Evolutionary conservation across 2,329 filamentous ascomycete genomes (phyloP), one percentile per base, ranked within the genome.

Genomic region (Graphium sp.): DNA sequence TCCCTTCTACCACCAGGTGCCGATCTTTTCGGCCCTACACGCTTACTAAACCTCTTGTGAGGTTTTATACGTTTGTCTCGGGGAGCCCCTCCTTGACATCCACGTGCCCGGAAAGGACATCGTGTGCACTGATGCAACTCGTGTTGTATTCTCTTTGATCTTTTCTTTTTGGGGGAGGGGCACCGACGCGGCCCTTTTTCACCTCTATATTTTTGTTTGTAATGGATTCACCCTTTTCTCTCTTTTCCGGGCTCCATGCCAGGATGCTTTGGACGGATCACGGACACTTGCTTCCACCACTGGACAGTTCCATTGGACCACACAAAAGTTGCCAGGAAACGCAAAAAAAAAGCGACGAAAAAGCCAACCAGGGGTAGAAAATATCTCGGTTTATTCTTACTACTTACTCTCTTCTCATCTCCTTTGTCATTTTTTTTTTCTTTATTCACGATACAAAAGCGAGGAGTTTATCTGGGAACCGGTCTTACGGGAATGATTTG

Each of bases 1-100:
- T 27, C 53, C 59, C 15, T 66, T 67, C 32, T 62, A 66, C 34
- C 58, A 61, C 25, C 63, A 63, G 45, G 55, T 65, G 33, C 55
- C 60, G 19, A 49, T 67, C 29, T 56, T 68, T 39, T 49, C 55
- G 28, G 55, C 62, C 34, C 55, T 65, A 32, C 63, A 61, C 44
- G 58, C 60, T 33, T 66, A 62, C 46, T 66, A 61, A 35, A 34
- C 28, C 23, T 19, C 8, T 15, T 31, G 20, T 20, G 10, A 12
- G 27, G 31, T n/a, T n/a, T n/a, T n/a, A n/a, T n/a, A 26, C 26
- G 19, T 21, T 25, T 13, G 13, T 28, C 24, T n/a, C 16, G 11
- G 21, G n/a, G 24, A 19, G 6, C 7, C 19, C 10, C 11, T 24
- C 20, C 30, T 18, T 2, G 17, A 19, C 19, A 9, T 12, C 25